A percentile compares a stretch with the other conserved stretches of the same genome.
Conservation (phyloP, 2,329 filamentous ascomycete species). For the Hypoxylon sp. region DNA sequence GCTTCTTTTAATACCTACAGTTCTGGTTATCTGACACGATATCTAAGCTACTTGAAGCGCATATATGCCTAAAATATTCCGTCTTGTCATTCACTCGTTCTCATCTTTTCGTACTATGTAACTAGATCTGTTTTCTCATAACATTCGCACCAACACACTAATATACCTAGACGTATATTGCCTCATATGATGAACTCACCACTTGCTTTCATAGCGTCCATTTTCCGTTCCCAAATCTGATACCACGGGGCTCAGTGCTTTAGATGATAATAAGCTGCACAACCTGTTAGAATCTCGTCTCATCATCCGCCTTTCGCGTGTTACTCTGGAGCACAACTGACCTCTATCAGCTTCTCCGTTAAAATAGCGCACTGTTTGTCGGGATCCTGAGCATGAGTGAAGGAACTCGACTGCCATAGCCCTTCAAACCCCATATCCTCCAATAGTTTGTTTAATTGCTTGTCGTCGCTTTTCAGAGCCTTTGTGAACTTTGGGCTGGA, state of each 20-base stretch:
- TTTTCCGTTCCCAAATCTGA: neutral
- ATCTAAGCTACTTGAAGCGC: neutral
- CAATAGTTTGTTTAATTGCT: conserved; percentile 65
- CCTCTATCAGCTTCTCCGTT: conserved; percentile 74
- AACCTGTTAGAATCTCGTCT: conserved; percentile 23
- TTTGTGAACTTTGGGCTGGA: conserved; percentile 66
- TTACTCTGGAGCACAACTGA: conserved; percentile 53
- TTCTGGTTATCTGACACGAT: neutral
- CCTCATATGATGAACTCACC: conserved; percentile 1
- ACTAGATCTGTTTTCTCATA: conserved; percentile 10
- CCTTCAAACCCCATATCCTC: conserved; percentile 75
- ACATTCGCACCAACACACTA: conserved; percentile 11
- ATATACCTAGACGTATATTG: neutral
- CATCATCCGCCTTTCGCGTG: neutral
- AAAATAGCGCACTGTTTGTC: conserved; percentile 67
- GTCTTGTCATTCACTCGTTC: conserved; percentile 16
- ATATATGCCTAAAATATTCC: conserved; percentile 6
- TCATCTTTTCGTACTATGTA: conserved; percentile 22
- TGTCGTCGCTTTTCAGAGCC: conserved; percentile 63
- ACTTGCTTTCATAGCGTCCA: neutral
- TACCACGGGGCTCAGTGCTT: neutral
- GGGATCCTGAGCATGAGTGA: conserved; percentile 64
- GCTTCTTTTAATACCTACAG: neutral
- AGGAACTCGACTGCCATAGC: conserved; percentile 71
- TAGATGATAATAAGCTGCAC: conserved; percentile 45